Evolutionary conservation across 352 stramenopile genomes (phyloP).

Genomic region (Globisporangium emineosum): DNA sequence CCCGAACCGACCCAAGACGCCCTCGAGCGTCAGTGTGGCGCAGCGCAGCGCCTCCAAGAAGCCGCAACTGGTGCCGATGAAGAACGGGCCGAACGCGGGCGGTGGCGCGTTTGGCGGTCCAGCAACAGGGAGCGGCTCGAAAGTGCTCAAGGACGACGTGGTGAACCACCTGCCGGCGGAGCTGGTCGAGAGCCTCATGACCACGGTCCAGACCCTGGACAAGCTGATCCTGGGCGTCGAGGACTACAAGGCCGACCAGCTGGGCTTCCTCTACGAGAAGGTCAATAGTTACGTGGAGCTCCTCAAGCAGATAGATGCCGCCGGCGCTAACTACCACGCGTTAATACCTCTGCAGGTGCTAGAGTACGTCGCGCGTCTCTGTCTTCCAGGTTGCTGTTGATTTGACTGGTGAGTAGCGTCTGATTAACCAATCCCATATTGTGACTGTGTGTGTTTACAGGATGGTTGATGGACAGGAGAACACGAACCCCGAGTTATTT

Average conservation of each 20-base stretch:
- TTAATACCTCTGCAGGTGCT: conserved; percentile 63
- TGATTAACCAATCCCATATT: too few species aligned
- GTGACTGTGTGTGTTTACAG: conserved; percentile 15
- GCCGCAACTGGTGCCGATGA: conserved; percentile 54
- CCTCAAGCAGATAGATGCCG: conserved; percentile 42
- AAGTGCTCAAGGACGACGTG: conserved; percentile 51
- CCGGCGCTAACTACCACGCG: conserved; percentile 44
- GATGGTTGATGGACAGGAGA: conserved; percentile 48
- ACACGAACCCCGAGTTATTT: conserved; percentile 66
- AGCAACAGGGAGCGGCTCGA: conserved; percentile 22
- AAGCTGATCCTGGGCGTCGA: conserved; percentile 56
- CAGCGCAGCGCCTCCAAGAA: conserved; percentile 30
- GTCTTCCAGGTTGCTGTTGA: not conserved
- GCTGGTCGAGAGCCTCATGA: conserved; percentile 54
- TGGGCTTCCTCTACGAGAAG: conserved; percentile 57
- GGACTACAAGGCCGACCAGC: conserved; percentile 58
- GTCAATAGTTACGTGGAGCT: conserved; percentile 61
- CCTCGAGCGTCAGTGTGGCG: conserved; percentile 29
- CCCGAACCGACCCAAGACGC: conserved; percentile 51
- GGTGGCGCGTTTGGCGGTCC: conserved; percentile 9
- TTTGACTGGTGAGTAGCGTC: not conserved
- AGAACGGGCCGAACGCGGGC: conserved; percentile 18
- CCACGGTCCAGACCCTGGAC: conserved; percentile 62
- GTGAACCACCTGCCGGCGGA: conserved; percentile 52
- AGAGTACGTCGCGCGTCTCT: conserved; percentile 27